Base-by-base conservation (phyloP, 169 alveolate species). In the Plasmodium knowlesi region DNA sequence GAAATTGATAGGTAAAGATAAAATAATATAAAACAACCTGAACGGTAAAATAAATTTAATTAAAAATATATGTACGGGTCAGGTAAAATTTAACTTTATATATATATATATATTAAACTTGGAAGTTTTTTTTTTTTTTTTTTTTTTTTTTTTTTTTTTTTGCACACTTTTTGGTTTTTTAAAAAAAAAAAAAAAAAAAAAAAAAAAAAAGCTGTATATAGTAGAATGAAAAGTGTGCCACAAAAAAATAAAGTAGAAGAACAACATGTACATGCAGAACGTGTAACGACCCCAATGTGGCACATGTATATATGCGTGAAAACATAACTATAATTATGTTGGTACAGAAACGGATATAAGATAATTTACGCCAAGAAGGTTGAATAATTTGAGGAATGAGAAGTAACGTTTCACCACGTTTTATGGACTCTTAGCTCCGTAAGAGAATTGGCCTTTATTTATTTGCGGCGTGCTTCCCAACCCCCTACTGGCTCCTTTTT, bases 161-260 rank as follows among this genome's bases (percentile, higher is more conserved):
- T 43, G 53, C 53, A 43, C 53, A 43, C 53, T 43, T 16, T 43
- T 43, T 43, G 53, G 53, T 43, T 43, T 9, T 43, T 43, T 43
- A 81, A 81, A 81, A 81, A 82, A 78, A 78, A 78, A 76, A 78
- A 78, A 81, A 81, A 81, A 81, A 82, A 78, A 78, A 78, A 76
- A 78, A 78, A 78, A 34, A 34, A 78, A 28, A 82, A 82, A 82
- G 88, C 88, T 81, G 39, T 81, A 19, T 81, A 81, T 12, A 22
- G 16, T 76, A 76, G 50, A 39, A 32, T 32, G 22, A 76, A 32
- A 57, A 57, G 73, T 57, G 73, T 57, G 73, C 41, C 84, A 76
- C 41, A 78, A 78, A 78, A 78, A 82, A 82, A 82, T 30, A 82
- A 54, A 82, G n/a, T 82, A 46, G n/a, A 82, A 28, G 5, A 22